Percentiles rank a stretch among this genome's conserved stretches.
phyloP scores from a whole-genome alignment of 73 alveolate species.

The Paramecium biaurelia region DNA sequence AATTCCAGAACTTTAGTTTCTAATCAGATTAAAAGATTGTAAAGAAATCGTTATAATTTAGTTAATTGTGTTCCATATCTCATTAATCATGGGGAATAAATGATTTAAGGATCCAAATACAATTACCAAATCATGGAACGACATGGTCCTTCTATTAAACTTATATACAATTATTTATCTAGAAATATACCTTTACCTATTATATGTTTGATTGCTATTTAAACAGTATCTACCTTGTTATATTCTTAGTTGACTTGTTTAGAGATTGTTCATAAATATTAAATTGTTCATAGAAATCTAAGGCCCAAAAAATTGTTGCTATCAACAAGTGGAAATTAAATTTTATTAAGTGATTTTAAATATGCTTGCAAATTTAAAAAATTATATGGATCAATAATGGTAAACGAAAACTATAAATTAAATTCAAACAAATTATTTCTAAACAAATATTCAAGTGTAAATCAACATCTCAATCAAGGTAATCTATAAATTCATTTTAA shows the following conservation, averaged over 20 bases:
- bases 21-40: not conserved
- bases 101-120: not conserved
- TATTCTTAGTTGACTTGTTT: conserved; percentile 19
- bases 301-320: conserved; percentile 27
- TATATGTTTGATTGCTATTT: conserved; percentile 27
- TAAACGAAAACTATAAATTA: not conserved
- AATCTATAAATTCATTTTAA: not conserved
- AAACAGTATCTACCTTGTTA: not conserved
- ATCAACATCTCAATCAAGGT: conserved; percentile 15
- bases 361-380: conserved; percentile 40
- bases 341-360: not conserved
- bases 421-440: not conserved
- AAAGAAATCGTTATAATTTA: not conserved
- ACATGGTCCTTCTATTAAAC: conserved; percentile 26
- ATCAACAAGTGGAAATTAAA: not conserved
- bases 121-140: conserved; percentile 19
- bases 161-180: conserved; percentile 13
- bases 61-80: conserved; percentile 4
- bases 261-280: not conserved
- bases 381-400: not conserved
- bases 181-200: conserved; percentile 27
- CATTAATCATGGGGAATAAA: not conserved
- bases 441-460: not conserved
- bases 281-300: conserved; percentile 7
- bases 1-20: not conserved